phyloP scores from a whole-genome alignment of 768 basidiomycete species.

The Omphalotus guepiniiformis region DNA sequence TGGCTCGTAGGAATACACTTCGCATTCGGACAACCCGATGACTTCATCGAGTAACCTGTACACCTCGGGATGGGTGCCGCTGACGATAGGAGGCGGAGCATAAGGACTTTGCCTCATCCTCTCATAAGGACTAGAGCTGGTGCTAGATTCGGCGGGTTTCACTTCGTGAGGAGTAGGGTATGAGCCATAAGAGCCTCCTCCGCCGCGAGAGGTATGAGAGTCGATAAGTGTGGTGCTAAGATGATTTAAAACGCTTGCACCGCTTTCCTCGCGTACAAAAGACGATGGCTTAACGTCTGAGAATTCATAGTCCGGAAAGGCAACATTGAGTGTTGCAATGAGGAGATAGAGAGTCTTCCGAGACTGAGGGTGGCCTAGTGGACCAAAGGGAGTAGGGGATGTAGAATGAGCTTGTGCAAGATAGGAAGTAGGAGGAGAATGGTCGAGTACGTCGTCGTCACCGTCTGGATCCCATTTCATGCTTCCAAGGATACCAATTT shows the following conservation, averaged over 20 bases:
- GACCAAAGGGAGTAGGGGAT: slow-evolving; percentile 86
- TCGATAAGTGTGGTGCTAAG: slow-evolving; percentile 80
- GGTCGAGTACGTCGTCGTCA: slow-evolving; percentile 66
- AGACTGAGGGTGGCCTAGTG: slow-evolving; percentile 78
- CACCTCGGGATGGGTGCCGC: slow-evolving; percentile 84
- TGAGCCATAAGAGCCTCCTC: slow-evolving; percentile 2
- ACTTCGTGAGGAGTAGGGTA: slow-evolving; percentile 6
- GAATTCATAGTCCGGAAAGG: slow-evolving; percentile 98
- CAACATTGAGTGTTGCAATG: slow-evolving; percentile 94
- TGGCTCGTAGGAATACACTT: slow-evolving; percentile 92
- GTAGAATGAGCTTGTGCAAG: slow-evolving; percentile 65
- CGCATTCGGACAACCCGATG: slow-evolving; percentile 87
- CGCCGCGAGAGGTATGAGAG: slow-evolving; percentile 50
- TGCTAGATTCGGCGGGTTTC: background rate
- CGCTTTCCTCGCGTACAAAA: slow-evolving; percentile 82
- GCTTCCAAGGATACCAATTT: slow-evolving; percentile 14
- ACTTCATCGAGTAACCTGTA: slow-evolving; percentile 87
- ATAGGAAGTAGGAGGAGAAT: slow-evolving; percentile 82
- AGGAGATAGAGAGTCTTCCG: slow-evolving; percentile 94
- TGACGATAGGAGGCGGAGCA: slow-evolving; percentile 66
- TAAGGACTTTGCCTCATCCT: slow-evolving; percentile 58
- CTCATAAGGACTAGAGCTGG: slow-evolving; percentile 39
- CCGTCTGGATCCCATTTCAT: slow-evolving; percentile 1
- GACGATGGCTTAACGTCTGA: slow-evolving; percentile 86
- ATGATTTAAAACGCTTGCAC: slow-evolving; percentile 75